phyloP scores from a whole-genome alignment of 177 flowering plant genomes.

The Vitis hybrid region DNA sequence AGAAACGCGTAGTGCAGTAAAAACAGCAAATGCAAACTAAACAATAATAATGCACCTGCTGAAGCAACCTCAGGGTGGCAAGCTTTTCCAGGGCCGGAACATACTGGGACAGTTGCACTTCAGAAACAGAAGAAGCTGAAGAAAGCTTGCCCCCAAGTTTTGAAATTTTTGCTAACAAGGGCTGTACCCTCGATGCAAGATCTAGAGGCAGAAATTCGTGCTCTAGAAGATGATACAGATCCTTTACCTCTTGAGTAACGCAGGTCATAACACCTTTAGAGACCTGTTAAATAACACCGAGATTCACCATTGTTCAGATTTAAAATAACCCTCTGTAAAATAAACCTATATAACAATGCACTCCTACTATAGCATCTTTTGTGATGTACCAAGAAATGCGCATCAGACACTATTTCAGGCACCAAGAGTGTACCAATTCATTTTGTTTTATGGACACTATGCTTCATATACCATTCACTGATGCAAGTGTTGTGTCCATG shows the following conservation, averaged over 20 bases:
- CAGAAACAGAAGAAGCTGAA: slow-evolving; percentile 88
- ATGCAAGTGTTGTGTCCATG: too few species aligned
- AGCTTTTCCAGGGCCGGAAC: slow-evolving; percentile 85
- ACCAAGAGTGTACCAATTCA: too few species aligned
- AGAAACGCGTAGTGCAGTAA: not conserved
- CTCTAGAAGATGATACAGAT: slow-evolving; percentile 78
- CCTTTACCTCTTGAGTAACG: slow-evolving; percentile 90
- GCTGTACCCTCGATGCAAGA: slow-evolving; percentile 72
- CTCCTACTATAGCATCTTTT: too few species aligned
- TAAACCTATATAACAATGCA: not conserved
- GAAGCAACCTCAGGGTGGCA: slow-evolving; percentile 79
- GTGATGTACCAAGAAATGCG: too few species aligned
- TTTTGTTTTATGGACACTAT: too few species aligned
- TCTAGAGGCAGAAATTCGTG: slow-evolving; percentile 80
- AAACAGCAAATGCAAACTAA: not conserved
- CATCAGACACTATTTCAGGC: too few species aligned
- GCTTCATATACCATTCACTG: too few species aligned
- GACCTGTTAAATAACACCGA: slow-evolving; percentile 39
- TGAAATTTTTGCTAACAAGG: slow-evolving; percentile 69
- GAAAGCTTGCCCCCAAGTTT: slow-evolving; percentile 83
- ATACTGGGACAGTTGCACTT: slow-evolving; percentile 81
- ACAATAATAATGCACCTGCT: slow-evolving; percentile 58
- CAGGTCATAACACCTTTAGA: slow-evolving; percentile 86
- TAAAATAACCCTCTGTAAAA: not conserved
- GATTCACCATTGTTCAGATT: not conserved